These are phyloP conservation scores for Crepidotus variabilis DNA, from an alignment of 768 basidiomycete species.

Conservation along the genomic window DNA sequence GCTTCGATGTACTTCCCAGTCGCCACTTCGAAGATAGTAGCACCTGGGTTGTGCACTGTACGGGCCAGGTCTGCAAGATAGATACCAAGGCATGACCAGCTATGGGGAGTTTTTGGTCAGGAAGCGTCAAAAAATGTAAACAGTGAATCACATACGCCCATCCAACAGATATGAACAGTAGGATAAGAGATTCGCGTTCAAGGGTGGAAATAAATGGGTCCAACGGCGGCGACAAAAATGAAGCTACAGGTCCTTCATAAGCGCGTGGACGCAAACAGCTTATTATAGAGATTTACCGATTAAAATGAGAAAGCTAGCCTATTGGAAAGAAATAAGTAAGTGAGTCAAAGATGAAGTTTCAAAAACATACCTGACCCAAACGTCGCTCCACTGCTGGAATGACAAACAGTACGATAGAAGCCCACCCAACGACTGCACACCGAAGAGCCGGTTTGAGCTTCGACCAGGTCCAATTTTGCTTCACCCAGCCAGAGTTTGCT, in stretches of 20 bases:
- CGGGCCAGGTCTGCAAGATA: slow-evolving; percentile 59
- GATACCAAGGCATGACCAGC: slow-evolving; percentile 67
- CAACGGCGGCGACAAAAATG: slow-evolving; percentile 62
- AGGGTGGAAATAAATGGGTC: slow-evolving; percentile 68
- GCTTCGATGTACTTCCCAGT: slow-evolving; percentile 57
- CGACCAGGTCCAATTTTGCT: slow-evolving; percentile 50
- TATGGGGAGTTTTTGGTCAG: no score
- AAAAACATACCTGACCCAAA: slow-evolving; percentile 52
- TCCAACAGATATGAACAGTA: slow-evolving; percentile 41
- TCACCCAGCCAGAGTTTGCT: slow-evolving; percentile 44
- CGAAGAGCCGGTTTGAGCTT: slow-evolving; percentile 64
- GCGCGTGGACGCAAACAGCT: not conserved
- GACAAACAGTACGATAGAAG: slow-evolving; percentile 54
- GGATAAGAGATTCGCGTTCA: slow-evolving; percentile 58
- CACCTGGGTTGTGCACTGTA: slow-evolving; percentile 33
- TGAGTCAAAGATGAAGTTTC: no score
- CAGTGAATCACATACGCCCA: slow-evolving; percentile 55
- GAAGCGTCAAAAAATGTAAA: no score
- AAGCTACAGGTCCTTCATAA: slow-evolving; percentile 32
- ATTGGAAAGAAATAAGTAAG: not conserved
- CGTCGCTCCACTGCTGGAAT: slow-evolving; percentile 43
- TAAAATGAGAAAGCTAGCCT: slow-evolving; percentile 66
- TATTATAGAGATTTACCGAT: slow-evolving; percentile 37
- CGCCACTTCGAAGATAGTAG: slow-evolving; percentile 34
- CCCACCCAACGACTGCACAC: slow-evolving; percentile 59